Evolutionary conservation across 2,329 filamentous ascomycete genomes (phyloP), one percentile per base, ranked within the genome.

Genomic region (Colletotrichum sojae): DNA sequence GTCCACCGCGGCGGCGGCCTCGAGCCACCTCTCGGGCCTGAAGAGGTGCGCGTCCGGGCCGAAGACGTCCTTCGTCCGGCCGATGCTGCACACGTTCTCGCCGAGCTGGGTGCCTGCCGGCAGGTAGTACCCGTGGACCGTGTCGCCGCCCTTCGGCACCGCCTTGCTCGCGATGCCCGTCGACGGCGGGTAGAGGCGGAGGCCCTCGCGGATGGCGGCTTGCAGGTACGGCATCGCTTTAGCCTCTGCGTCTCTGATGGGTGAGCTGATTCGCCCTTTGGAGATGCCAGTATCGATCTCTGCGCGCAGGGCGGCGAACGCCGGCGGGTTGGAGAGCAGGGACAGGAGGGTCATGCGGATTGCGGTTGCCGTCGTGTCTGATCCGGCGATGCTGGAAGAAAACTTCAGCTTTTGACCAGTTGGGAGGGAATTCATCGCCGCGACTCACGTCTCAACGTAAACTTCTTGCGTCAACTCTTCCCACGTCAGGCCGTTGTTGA

Each of bases 161-260:
- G 83, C 74, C 0, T 88, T 84, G 73, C 87, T 84, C 4, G 88
- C 78, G 6, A 82, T 73, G 63, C 86, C 80, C 6, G 80, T 82
- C 2, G 87, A 79, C 1, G 79, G 81, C 1, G 87, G 85, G 70
- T 87, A 84, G 10, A 88, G 75, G 3, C 87, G 82, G 71, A 85
- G 76, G 0, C 83, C 82, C 73, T 90, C 88, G 22, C 82, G 83
- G 16, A 89, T 80, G 3, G 86, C 83, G 4, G 86, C 86, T 40
- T 85, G 79, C 3, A 89, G 81, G 72, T 88, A 85, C 15, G 76
- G 78, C 36, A 81, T 76, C 31, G 73, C 74, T 25, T 71, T 78
- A 25, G 76, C 79, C 70, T 85, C 79, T 0, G 76, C 73, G 48
- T 83, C 78, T 16, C 68, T 76, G 70, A 78, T 73, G 10, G 76